These are phyloP conservation scores for Fusarium sp. DNA, from an alignment of 2,329 filamentous ascomycete genomes.

Conservation along the genomic window DNA sequence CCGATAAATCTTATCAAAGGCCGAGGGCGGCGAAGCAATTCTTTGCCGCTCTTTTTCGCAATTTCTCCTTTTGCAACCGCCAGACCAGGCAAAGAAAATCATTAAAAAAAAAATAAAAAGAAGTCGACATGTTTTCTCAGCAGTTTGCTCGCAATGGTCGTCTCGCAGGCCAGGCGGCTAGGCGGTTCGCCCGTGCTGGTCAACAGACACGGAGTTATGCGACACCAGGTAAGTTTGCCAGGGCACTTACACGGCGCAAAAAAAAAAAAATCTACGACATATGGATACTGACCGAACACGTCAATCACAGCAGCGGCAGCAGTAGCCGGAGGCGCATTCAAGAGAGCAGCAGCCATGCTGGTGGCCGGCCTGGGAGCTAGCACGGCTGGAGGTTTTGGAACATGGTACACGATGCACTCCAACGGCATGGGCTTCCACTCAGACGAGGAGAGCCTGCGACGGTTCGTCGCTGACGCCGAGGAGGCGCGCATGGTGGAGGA, in stretches of 20 bases:
- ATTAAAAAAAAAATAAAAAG: not conserved
- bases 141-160: slow-evolving; percentile 42
- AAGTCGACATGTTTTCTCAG: slow-evolving; percentile 37
- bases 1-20: slow-evolving; percentile 35
- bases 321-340: slow-evolving; percentile 36
- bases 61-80: not conserved
- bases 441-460: slow-evolving; percentile 78
- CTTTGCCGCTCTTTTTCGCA: not conserved
- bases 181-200: slow-evolving; percentile 28
- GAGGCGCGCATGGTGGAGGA: slow-evolving; percentile 73
- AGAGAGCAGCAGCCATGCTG: slow-evolving; percentile 40
- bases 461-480: slow-evolving; percentile 70
- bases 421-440: slow-evolving; percentile 55
- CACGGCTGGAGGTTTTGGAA: slow-evolving; percentile 48
- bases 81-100: not conserved
- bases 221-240: slow-evolving; percentile 40
- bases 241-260: slow-evolving; percentile 9
- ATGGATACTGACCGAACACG: slow-evolving; percentile 24
- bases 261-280: not conserved
- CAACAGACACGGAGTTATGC: slow-evolving; percentile 43
- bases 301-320: slow-evolving; percentile 17
- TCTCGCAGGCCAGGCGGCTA: slow-evolving; percentile 39
- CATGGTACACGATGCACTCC: slow-evolving; percentile 51
- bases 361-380: slow-evolving; percentile 48
- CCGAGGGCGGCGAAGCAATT: slow-evolving; percentile 17